A percentile compares a stretch with the other conserved stretches of the same genome.
These are phyloP conservation scores for Psidium guajava DNA, from an alignment of 345 rosid species.

Conservation along the genomic window DNA sequence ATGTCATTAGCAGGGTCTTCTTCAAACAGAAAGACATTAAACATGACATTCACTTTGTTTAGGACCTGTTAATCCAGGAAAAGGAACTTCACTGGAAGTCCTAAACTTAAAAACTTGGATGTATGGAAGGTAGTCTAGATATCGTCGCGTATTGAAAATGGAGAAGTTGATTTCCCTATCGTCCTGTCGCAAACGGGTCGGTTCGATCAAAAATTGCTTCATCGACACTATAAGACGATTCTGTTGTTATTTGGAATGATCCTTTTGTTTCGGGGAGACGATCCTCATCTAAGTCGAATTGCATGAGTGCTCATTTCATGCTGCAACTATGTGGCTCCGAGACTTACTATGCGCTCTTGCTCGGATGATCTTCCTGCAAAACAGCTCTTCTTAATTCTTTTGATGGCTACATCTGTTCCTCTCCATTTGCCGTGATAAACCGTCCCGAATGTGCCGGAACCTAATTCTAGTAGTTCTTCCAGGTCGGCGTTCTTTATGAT, in stretches of 20 bases:
- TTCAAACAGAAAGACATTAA: background rate
- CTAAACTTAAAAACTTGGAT: background rate
- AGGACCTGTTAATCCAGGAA: background rate
- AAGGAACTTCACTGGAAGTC: background rate
- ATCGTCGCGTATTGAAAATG: background rate
- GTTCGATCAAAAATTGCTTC: background rate
- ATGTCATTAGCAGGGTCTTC: background rate
- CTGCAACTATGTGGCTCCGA: background rate
- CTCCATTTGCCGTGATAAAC: conserved; percentile 92
- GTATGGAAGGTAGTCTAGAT: background rate
- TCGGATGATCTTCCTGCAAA: conserved; percentile 71
- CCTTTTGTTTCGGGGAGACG: background rate
- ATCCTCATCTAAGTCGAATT: background rate
- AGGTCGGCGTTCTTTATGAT: conserved; percentile 67
- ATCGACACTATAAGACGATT: background rate
- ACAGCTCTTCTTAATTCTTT: conserved; percentile 80
- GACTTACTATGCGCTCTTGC: conserved; percentile 69
- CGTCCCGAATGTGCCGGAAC: conserved; percentile 91
- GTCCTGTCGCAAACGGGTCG: background rate
- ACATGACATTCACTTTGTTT: background rate
- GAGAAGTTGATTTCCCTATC: background rate
- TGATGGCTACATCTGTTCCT: conserved; percentile 93
- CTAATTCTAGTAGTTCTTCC: conserved; percentile 77
- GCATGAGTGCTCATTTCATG: background rate
- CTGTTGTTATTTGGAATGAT: background rate